phyloP scores from a whole-genome alignment of 768 basidiomycete species.

The Suillus sp. region DNA sequence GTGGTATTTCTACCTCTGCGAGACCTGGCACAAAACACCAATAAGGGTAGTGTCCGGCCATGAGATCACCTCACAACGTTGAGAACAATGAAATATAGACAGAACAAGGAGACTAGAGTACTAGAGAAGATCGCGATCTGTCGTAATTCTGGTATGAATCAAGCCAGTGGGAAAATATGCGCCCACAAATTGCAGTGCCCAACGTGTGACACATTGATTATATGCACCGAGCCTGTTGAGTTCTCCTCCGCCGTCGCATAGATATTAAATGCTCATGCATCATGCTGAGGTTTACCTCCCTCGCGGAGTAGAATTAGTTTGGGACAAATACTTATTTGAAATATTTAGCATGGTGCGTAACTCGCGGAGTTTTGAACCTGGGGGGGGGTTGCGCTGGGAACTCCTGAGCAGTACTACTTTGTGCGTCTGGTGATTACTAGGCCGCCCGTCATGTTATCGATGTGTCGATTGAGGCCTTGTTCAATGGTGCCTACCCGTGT shows the following conservation, averaged over 20 bases:
- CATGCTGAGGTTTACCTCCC: not conserved
- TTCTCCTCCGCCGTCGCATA: not conserved
- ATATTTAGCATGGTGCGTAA: not conserved
- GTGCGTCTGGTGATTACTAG: not conserved
- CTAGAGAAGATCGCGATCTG: too few relatives aligned
- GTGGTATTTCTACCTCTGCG: not conserved
- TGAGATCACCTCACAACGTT: not conserved
- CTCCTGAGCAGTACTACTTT: too few relatives aligned
- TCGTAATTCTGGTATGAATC: too few relatives aligned
- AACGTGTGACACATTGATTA: too few relatives aligned
- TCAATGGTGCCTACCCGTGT: not conserved
- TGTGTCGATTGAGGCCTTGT: not conserved
- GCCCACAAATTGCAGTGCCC: too few relatives aligned
- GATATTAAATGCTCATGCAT: not conserved
- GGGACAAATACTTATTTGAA: not conserved
- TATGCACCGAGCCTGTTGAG: too few relatives aligned
- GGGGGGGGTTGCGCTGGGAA: too few relatives aligned
- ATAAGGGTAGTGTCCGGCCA: not conserved
- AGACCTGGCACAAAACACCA: not conserved
- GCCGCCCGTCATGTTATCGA: not conserved
- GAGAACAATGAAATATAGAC: too few relatives aligned
- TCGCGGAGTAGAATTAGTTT: not conserved
- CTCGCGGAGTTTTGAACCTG: not conserved
- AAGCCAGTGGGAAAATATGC: too few relatives aligned
- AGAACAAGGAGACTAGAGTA: too few relatives aligned